A percentile compares a stretch with the other conserved stretches of the same genome.
phyloP scores from a whole-genome alignment of 768 basidiomycete genomes.

The Termitomyces sp. region DNA sequence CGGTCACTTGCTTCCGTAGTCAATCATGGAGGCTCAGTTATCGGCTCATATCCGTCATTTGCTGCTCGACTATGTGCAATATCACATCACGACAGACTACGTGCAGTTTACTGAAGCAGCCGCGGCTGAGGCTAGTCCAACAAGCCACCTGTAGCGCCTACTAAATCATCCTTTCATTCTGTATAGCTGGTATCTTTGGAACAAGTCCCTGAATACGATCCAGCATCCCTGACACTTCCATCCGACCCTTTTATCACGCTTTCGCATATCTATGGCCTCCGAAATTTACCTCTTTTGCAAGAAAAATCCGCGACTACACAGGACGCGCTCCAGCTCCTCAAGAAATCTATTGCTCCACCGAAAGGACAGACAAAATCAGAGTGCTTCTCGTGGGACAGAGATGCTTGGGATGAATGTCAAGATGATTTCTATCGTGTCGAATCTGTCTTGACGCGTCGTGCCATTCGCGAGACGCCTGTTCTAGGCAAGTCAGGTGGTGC shows the following conservation, averaged over 20 bases:
- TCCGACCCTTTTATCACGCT: slow-evolving; percentile 50
- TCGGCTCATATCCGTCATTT: slow-evolving; percentile 47
- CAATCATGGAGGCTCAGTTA: slow-evolving; percentile 19
- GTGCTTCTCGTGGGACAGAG: slow-evolving; percentile 29
- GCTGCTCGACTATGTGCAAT: slow-evolving; percentile 47
- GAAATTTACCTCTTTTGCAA: slow-evolving; percentile 32
- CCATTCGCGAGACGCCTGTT: slow-evolving; percentile 42
- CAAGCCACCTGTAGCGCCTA: neutral
- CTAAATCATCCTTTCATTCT: neutral
- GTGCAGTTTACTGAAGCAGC: slow-evolving; percentile 45
- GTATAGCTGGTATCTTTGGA: slow-evolving; percentile 36
- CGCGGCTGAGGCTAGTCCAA: slow-evolving; percentile 36
- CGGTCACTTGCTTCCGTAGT: neutral
- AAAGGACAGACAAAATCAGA: slow-evolving; percentile 28
- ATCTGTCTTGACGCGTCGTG: slow-evolving; percentile 40
- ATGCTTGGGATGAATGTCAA: slow-evolving; percentile 10
- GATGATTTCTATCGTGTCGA: slow-evolving; percentile 30
- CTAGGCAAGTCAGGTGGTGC: slow-evolving; percentile 23
- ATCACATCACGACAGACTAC: slow-evolving; percentile 52
- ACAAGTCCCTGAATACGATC: slow-evolving; percentile 42
- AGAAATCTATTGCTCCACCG: slow-evolving; percentile 17
- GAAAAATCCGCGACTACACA: slow-evolving; percentile 37
- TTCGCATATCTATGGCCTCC: slow-evolving; percentile 25
- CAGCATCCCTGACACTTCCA: slow-evolving; percentile 45
- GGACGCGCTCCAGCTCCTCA: slow-evolving; percentile 30